A percentile compares a stretch with the other conserved stretches of the same genome.
Conservation (phyloP, 2,329 filamentous ascomycete species). For the Stemphylium beticola region DNA sequence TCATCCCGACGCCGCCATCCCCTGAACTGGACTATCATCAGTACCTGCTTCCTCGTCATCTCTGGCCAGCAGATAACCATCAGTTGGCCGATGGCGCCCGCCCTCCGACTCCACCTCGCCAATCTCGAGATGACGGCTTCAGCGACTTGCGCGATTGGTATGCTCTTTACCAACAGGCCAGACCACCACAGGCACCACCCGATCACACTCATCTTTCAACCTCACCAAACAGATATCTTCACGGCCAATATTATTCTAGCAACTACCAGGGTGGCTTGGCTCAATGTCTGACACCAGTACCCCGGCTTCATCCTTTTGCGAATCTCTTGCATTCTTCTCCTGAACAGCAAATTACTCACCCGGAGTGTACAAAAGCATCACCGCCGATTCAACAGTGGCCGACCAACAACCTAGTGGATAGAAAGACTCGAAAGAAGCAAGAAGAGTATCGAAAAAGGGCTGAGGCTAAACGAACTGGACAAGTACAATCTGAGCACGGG, state of each 20-base stretch:
- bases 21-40: background rate
- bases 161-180: background rate
- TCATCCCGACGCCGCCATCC: background rate
- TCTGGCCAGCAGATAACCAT: background rate
- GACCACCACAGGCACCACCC: background rate
- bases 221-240: background rate
- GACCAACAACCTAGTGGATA: slow-evolving; percentile 9
- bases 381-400: slow-evolving; percentile 25
- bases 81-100: background rate
- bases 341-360: background rate
- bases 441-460: slow-evolving; percentile 4
- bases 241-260: background rate
- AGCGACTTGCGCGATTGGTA: background rate
- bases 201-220: background rate
- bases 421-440: slow-evolving; percentile 8
- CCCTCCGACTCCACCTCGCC: slow-evolving; percentile 9
- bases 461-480: background rate
- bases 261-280: background rate
- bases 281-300: background rate
- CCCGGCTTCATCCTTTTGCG: background rate
- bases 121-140: background rate
- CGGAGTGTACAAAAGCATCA: background rate
- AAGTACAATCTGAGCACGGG: background rate
- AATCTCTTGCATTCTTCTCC: background rate
- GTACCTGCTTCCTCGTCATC: background rate